These are phyloP conservation scores for Irpex sp. DNA, from an alignment of 1,284 basidiomycete species.

Conservation along the genomic window DNA sequence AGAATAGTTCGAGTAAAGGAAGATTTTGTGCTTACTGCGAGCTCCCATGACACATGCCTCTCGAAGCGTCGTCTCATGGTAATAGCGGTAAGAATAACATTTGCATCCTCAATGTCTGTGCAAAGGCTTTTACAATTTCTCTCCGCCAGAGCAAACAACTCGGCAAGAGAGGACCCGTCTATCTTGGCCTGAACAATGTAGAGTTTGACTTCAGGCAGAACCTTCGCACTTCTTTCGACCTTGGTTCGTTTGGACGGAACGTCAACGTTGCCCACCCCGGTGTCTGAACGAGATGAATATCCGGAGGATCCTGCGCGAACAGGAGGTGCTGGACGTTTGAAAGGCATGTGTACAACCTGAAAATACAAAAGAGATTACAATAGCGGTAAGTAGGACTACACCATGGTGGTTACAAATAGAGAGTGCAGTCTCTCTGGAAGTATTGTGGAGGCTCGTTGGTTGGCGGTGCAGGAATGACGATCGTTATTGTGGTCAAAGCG, in stretches of 20 bases:
- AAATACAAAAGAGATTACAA: background rate
- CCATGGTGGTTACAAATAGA: background rate
- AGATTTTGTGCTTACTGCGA: constrained; percentile 45
- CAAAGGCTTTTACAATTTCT: constrained; percentile 33
- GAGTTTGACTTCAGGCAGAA: constrained; percentile 30
- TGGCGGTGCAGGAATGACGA: background rate
- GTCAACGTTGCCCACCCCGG: constrained; percentile 2
- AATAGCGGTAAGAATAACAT: constrained; percentile 61
- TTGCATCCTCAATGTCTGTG: constrained; percentile 40
- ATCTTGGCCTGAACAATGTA: constrained; percentile 61
- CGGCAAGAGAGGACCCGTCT: constrained; percentile 32
- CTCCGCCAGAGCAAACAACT: constrained; percentile 47
- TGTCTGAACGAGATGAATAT: constrained; percentile 13
- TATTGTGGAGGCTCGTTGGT: too few species aligned
- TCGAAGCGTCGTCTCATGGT: constrained; percentile 62
- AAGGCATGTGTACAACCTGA: constrained; percentile 18
- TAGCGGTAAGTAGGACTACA: background rate
- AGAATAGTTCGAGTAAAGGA: background rate
- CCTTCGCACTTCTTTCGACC: constrained; percentile 12
- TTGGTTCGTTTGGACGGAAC: constrained; percentile 13
- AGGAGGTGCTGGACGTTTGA: constrained; percentile 22
- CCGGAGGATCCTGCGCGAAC: constrained; percentile 5
- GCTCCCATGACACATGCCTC: constrained; percentile 56
- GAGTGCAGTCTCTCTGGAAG: too few species aligned
- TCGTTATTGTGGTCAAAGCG: background rate